Conservation (phyloP, 202 grass and related monocot genomes). For the Zoysia matrella region DNA sequence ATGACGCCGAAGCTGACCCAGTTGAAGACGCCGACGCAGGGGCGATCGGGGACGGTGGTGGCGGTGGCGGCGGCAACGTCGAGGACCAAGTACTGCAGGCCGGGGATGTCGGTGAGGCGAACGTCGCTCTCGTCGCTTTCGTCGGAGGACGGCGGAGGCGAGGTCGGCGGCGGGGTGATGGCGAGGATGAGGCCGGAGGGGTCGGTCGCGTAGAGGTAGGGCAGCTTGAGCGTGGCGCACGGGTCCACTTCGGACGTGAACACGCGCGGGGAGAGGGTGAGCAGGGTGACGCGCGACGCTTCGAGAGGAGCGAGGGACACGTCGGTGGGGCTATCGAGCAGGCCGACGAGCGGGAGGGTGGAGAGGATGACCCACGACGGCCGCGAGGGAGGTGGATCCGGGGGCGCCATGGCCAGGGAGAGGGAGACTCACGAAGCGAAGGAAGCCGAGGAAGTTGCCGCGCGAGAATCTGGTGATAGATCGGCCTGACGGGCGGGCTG, state of each 20-base stretch:
- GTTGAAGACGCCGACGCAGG: background rate
- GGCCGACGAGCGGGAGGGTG: background rate
- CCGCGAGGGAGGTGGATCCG: background rate
- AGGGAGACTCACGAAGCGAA: background rate
- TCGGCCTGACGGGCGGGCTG: background rate
- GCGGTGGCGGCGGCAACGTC: background rate
- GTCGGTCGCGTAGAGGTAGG: background rate
- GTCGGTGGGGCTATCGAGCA: background rate
- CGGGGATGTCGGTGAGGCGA: background rate
- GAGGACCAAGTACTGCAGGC: background rate
- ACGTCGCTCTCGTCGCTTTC: background rate
- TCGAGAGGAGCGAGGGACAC: background rate
- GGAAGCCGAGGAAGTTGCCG: background rate
- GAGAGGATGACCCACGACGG: slow-evolving; percentile 7
- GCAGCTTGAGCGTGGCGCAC: background rate
- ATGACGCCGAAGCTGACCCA: slow-evolving; percentile 33
- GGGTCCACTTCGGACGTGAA: background rate
- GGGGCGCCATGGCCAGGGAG: background rate
- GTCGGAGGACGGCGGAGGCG: background rate
- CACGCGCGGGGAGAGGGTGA: background rate
- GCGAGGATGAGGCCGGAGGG: background rate
- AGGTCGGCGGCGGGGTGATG: background rate
- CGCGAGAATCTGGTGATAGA: background rate
- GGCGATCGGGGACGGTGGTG: slow-evolving; percentile 4
- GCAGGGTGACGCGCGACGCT: background rate